Evolutionary conservation across 805 yeast genomes (phyloP), one percentile per base, ranked within the genome.

Genomic region (Ogataea ganodermae): DNA sequence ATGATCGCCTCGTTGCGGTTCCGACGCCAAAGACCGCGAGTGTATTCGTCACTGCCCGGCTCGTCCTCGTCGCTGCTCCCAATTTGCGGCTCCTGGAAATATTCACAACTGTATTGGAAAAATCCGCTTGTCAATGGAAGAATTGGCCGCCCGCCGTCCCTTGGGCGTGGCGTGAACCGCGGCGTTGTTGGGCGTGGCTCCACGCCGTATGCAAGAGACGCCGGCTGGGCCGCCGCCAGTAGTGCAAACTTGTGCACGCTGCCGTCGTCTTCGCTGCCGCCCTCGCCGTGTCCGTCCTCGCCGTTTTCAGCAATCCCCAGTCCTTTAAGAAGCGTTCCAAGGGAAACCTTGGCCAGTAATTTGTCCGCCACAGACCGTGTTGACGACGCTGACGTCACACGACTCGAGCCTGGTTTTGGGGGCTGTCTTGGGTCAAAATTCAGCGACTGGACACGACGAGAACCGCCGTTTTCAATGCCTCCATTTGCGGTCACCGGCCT

Each of bases 61-160:
- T 90, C 96, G 57, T 92, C 97, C 14, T 81, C 69, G 56, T 92
- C 97, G 45, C 80, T 78, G 48, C 81, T 83, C 9, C 88, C 82
- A 84, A 91, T 84, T 62, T 92, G 98, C 0, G 99, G 97, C 61
- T 91, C 98, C 60, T 91, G 96, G 70, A 92, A 94, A 61, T 90
- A 91, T 64, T 94, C 99, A 49, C 89, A 80, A 57, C 86, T 80
- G 65, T 84, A 87, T 43, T 84, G 87, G 51, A 86, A 78, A 57
- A 87, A 85, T 6, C 80, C 79, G 8, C 89, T 83, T 4, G 72
- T 72, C 9, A 80, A 63, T 1, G 89, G 86, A 3, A 85, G 58
- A 4, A 67, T 68, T 2, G 81, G 79, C n/a, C 63, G 57, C 7
- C 63, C 65, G 26, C 62, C 50, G 9, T 61, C 59, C 39, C 55